Base-by-base conservation (phyloP, 2,329 filamentous ascomycete genomes). In the Pseudonectria foliicola region DNA sequence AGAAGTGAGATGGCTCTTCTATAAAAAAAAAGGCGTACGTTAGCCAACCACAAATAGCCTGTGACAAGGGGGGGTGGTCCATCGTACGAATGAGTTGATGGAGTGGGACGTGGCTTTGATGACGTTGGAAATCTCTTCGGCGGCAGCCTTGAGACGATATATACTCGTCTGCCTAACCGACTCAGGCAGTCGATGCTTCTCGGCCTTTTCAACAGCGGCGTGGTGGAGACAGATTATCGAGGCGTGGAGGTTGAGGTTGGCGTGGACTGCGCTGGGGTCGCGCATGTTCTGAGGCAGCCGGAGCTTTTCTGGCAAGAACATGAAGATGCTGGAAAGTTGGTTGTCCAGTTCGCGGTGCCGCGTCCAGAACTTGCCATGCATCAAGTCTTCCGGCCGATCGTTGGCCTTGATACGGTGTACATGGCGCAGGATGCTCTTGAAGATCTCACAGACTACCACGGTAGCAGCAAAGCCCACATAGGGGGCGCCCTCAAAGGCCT, bases 201-300 rank as follows among this genome's bases (percentile, higher is more conserved):
- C 82, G 1, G 82, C 82, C 53, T 85, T 89, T 60, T 89, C 86
- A 7, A 92, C 80, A 2, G 89, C 88, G 2, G 86, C 85, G 58
- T 93, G 86, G 53, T 95, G 89, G 5, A 95, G 68, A 55, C 86
- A 93, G 34, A 95, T 95, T 7, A 84, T 76, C 2, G 85, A 82
- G 1, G 88, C 87, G 52, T 95, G 89, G 3, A 95, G 75, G 52
- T 85, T 88, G 68, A 95, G 82, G 45, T 95, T 95, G 33, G 81
- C 70, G 54, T 94, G 89, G 0, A 94, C 73, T 6, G 86, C 77
- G 29, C 85, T 80, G 1, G 82, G 71, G 46, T 94, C 76, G 26
- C 72, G 68, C 33, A 85, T 63, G 10, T 81, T 80, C 16, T 68
- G 62, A 0, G 88, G 86, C 15, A 95, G 62, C 25, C 85, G 76